Evolutionary conservation across 2,329 filamentous ascomycete genomes (phyloP).

Genomic region (Botrytis elliptica): DNA sequence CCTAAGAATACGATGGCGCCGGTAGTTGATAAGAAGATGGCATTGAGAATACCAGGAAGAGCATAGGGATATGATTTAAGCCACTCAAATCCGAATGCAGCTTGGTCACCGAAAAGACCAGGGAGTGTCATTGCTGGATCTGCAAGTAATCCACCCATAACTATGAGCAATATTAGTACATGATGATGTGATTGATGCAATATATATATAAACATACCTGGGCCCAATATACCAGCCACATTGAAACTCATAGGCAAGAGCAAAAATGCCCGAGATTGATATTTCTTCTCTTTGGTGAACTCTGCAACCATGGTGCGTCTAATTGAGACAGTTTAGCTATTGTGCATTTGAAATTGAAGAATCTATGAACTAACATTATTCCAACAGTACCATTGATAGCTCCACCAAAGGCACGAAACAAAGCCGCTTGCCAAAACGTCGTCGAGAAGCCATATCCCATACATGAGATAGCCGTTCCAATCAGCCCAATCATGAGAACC

Average conservation of each 20-base stretch:
- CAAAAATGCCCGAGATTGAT: constrained; percentile 44
- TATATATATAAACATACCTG: constrained; percentile 50
- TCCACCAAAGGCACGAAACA: constrained; percentile 72
- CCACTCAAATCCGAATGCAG: constrained; percentile 40
- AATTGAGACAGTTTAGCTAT: constrained; percentile 31
- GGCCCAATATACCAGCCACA: constrained; percentile 47
- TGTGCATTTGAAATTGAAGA: not conserved
- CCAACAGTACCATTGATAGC: constrained; percentile 73
- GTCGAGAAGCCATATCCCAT: constrained; percentile 67
- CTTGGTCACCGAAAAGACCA: constrained; percentile 37
- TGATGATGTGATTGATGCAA: not conserved
- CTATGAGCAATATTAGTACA: constrained; percentile 22
- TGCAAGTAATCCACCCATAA: constrained; percentile 45
- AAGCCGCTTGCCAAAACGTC: constrained; percentile 68
- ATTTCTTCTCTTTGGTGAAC: constrained; percentile 67
- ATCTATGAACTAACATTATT: constrained; percentile 59
- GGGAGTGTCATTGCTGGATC: constrained; percentile 43
- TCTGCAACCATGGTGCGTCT: constrained; percentile 70
- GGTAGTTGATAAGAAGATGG: constrained; percentile 36
- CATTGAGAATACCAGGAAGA: constrained; percentile 43
- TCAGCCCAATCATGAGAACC: constrained; percentile 74
- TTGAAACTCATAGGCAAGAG: constrained; percentile 65
- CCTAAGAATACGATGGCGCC: constrained; percentile 38
- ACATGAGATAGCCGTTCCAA: constrained; percentile 62
- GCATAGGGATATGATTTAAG: constrained; percentile 44